These are phyloP conservation scores for Cladosporium sp. DNA, from an alignment of 2,329 filamentous ascomycete species.

Conservation along the genomic window DNA sequence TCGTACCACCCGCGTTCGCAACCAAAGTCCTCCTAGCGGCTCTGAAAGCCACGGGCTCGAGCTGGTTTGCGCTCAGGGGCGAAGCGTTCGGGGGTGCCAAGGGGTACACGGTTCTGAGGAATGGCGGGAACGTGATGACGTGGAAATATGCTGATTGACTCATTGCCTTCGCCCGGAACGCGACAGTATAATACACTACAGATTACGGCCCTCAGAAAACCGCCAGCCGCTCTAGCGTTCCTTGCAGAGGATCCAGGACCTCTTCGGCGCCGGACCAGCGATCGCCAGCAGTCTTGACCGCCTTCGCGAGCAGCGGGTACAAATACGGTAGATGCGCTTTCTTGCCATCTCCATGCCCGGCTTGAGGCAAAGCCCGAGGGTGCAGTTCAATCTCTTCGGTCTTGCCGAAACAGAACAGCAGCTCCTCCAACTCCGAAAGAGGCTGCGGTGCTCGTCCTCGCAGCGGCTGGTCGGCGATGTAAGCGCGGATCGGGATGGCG, in stretches of 20 bases:
- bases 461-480: conserved; percentile 85
- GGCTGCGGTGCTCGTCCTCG: conserved; percentile 86
- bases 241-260: conserved; percentile 34
- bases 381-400: conserved; percentile 65
- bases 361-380: conserved; percentile 37
- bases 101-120: conserved; percentile 26
- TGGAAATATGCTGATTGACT: conserved; percentile 31
- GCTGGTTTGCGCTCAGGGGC: conserved; percentile 29
- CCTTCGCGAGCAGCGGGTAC: conserved; percentile 69
- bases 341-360: conserved; percentile 1
- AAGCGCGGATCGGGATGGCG: conserved; percentile 72
- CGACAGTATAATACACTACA: neutral
- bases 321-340: conserved; percentile 74
- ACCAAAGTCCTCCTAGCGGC: conserved; percentile 23
- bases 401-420: conserved; percentile 63
- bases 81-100: conserved; percentile 24
- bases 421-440: conserved; percentile 68
- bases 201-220: neutral
- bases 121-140: conserved; percentile 19
- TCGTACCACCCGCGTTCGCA: conserved; percentile 34
- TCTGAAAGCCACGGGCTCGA: conserved; percentile 17
- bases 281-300: conserved; percentile 54
- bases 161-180: neutral
- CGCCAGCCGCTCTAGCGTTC: conserved; percentile 30
- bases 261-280: conserved; percentile 54